A percentile compares a stretch with the other conserved stretches of the same genome.
Evolutionary conservation across 768 basidiomycete genomes (phyloP).

Genomic region (Boletus speciosus): DNA sequence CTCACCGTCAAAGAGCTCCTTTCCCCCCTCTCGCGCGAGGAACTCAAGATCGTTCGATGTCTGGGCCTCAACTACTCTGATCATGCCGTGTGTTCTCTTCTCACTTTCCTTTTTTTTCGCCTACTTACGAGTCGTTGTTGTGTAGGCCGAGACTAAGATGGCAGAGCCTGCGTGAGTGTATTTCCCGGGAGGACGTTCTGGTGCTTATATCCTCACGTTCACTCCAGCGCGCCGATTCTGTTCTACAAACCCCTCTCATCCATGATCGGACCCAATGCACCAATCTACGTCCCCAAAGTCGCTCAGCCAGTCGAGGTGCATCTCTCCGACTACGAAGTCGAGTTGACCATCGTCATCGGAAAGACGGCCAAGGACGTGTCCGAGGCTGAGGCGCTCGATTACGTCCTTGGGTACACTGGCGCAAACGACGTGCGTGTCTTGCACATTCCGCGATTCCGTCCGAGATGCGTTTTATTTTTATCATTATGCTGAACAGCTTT

Average conservation of each 20-base stretch:
- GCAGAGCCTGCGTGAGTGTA: conserved; percentile 55
- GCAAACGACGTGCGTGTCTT: conserved; percentile 62
- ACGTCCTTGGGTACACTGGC: conserved; percentile 79
- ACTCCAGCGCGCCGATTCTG: conserved; percentile 58
- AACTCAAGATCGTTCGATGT: conserved; percentile 70
- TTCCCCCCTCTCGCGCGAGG: conserved; percentile 61
- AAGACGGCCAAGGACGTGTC: conserved; percentile 77
- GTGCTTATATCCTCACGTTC: neutral
- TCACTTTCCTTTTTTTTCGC: neutral
- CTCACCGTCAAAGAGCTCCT: conserved; percentile 72
- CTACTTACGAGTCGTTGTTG: neutral
- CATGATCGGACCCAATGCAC: conserved; percentile 66
- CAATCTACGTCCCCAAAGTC: conserved; percentile 60
- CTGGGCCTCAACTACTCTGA: conserved; percentile 83
- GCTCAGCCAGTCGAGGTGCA: conserved; percentile 70
- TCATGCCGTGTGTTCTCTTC: conserved; percentile 55
- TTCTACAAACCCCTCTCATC: conserved; percentile 77
- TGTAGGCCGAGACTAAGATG: conserved; percentile 66
- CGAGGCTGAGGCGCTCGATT: conserved; percentile 78
- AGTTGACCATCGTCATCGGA: conserved; percentile 79
- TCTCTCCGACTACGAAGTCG: conserved; percentile 80
- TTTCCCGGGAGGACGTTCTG: neutral
- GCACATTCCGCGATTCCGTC: neutral
- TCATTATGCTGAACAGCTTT: neutral
- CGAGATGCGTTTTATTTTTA: neutral